These are phyloP conservation scores for Sclerotinia borealis DNA, from an alignment of 2,329 filamentous ascomycete species.

Conservation along the genomic window DNA sequence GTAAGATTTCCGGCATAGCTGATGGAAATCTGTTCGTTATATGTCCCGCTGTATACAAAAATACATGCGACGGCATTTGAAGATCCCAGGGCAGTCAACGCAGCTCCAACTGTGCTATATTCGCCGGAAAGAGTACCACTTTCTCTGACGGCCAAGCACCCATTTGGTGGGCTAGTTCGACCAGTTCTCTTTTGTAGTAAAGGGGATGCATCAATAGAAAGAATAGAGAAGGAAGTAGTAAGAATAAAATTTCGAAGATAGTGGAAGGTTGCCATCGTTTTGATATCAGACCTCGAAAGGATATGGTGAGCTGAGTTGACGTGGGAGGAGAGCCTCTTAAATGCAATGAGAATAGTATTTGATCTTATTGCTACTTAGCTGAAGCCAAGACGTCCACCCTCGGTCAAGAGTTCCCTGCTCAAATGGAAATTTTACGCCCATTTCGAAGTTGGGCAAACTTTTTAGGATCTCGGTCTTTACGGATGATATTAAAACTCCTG, in stretches of 20 bases:
- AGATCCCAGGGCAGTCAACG: background rate
- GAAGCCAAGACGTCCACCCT: background rate
- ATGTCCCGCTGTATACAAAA: slow-evolving; percentile 1
- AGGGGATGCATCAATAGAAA: background rate
- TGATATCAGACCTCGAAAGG: background rate
- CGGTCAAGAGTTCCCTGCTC: background rate
- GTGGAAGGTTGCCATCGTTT: background rate
- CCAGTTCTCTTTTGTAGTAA: background rate
- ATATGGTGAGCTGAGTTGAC: background rate
- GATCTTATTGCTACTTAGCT: background rate
- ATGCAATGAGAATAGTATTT: background rate
- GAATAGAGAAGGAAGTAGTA: background rate
- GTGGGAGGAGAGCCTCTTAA: background rate
- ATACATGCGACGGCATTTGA: background rate
- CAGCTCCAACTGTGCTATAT: slow-evolving; percentile 6
- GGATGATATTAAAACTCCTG: too few species aligned
- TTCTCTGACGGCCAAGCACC: slow-evolving; percentile 9
- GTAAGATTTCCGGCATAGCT: background rate
- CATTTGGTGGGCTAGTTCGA: slow-evolving; percentile 4
- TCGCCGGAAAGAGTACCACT: slow-evolving; percentile 12
- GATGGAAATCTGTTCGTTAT: background rate
- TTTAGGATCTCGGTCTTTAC: too few species aligned
- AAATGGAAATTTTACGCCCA: background rate
- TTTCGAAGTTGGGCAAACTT: too few species aligned
- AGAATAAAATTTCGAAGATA: background rate